These are phyloP conservation scores for Backusella psychrophila DNA, from an alignment of 192 early-diverging fungal genomes.

Conservation along the genomic window DNA sequence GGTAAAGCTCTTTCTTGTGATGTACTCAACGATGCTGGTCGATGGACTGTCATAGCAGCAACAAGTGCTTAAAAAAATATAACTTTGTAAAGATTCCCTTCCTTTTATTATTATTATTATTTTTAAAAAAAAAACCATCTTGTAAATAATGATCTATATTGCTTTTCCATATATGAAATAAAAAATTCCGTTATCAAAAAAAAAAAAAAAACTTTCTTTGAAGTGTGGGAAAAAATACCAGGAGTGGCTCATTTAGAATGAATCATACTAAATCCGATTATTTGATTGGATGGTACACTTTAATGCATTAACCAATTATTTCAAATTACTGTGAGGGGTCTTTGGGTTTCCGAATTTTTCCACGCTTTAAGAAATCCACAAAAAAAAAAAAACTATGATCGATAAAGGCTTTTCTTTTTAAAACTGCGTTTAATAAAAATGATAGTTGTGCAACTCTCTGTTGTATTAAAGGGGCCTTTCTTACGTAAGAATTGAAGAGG, in stretches of 20 bases:
- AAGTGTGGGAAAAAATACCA: not conserved
- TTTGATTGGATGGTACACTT: not conserved
- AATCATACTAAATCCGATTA: not conserved
- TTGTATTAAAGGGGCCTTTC: not conserved
- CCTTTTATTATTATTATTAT: not conserved
- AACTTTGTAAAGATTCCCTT: not conserved
- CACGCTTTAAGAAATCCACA: not conserved
- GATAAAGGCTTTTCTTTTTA: not conserved
- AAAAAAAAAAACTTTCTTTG: not conserved
- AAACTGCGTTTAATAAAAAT: not conserved
- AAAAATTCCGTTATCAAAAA: conserved; percentile 3
- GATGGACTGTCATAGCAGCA: conserved; percentile 15
- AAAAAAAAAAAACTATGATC: not conserved
- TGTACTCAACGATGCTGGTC: conserved; percentile 14
- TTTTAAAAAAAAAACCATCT: not conserved
- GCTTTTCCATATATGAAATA: not conserved
- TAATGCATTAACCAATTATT: not conserved
- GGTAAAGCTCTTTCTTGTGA: conserved; percentile 25
- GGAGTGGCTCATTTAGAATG: conserved; percentile 5
- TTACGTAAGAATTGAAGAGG: not conserved
- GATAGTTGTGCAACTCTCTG: not conserved
- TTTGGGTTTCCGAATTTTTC: not conserved
- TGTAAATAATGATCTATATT: conserved; percentile 1
- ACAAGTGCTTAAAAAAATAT: conserved; percentile 1
- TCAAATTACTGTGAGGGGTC: not conserved